Evolutionary conservation across 805 yeast species (phyloP).

Genomic region (Ogataea henricii): DNA sequence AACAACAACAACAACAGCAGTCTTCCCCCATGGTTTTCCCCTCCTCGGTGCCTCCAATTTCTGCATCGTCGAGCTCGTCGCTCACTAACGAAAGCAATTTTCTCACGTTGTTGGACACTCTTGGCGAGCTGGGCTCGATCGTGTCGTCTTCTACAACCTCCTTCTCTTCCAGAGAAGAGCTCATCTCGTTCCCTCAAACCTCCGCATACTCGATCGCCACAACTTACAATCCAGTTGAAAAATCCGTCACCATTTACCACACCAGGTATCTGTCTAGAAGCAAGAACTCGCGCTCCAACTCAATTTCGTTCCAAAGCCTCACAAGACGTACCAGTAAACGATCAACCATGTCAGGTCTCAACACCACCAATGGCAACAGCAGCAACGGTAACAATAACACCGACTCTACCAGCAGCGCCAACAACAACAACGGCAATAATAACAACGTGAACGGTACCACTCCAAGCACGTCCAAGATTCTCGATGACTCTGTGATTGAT

Average conservation of each 20-base stretch:
- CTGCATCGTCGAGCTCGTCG: constrained; percentile 16
- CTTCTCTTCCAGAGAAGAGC: constrained; percentile 57
- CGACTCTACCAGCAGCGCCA: not conserved
- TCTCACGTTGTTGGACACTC: constrained; percentile 72
- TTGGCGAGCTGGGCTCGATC: constrained; percentile 70
- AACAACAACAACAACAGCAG: not conserved
- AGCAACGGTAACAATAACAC: constrained; percentile 14
- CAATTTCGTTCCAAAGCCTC: constrained; percentile 18
- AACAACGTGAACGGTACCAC: constrained; percentile 29
- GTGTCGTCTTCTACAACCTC: constrained; percentile 71
- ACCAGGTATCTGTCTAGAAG: constrained; percentile 43
- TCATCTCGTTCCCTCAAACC: constrained; percentile 54
- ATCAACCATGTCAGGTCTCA: constrained; percentile 26
- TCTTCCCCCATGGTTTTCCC: constrained; percentile 12
- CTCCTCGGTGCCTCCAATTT: constrained; percentile 17
- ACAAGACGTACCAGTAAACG: constrained; percentile 29
- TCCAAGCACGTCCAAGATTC: constrained; percentile 44
- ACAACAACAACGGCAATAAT: constrained; percentile 26
- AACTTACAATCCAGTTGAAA: constrained; percentile 52
- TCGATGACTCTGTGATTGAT: constrained; percentile 36
- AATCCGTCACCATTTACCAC: constrained; percentile 55
- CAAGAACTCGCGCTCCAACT: constrained; percentile 20
- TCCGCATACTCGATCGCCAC: constrained; percentile 50
- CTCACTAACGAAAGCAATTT: constrained; percentile 40
- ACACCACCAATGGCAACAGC: constrained; percentile 10